Evolutionary conservation across 2,329 filamentous ascomycete species (phyloP).

Genomic region (Teratosphaeria pseudoeucalypti): DNA sequence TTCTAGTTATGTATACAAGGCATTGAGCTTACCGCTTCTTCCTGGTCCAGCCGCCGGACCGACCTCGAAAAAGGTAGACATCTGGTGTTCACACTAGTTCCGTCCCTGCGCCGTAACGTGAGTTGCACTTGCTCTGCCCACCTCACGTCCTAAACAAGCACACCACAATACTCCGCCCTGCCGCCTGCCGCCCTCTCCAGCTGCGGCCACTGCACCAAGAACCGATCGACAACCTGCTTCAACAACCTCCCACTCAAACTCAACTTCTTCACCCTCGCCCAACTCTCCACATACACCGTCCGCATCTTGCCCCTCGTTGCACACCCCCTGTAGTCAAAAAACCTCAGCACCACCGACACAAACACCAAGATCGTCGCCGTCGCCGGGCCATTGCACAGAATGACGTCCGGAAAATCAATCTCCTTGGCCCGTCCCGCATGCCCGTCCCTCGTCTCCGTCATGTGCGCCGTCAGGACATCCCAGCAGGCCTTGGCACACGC

Average conservation of each 20-base stretch:
- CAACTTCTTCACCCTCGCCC: conserved; percentile 71
- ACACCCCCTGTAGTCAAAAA: conserved; percentile 33
- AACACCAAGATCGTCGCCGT: conserved; percentile 69
- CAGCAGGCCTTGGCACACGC: conserved; percentile 55
- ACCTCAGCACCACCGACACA: conserved; percentile 46
- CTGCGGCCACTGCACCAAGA: conserved; percentile 70
- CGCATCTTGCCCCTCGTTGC: conserved; percentile 47
- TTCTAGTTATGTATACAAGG: no score
- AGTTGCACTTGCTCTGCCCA: not conserved
- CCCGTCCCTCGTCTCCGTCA: conserved; percentile 7
- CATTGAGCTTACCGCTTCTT: no score
- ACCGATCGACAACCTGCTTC: conserved; percentile 59
- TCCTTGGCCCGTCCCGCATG: conserved; percentile 5
- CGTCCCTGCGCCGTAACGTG: no score
- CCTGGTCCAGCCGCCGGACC: no score
- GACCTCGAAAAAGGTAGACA: not conserved
- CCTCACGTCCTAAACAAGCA: conserved; percentile 23
- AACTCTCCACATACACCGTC: conserved; percentile 82
- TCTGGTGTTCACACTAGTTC: not conserved
- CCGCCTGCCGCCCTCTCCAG: conserved; percentile 39
- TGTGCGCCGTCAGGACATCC: conserved; percentile 36
- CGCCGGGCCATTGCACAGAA: conserved; percentile 81
- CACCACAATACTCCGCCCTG: conserved; percentile 33
- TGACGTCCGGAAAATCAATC: conserved; percentile 54
- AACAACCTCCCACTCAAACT: conserved; percentile 79